A percentile compares a stretch with the other conserved stretches of the same genome.
These are phyloP conservation scores for Oldenlandia corymbosa DNA, from an alignment of 257 asterid genomes.

Conservation along the genomic window DNA sequence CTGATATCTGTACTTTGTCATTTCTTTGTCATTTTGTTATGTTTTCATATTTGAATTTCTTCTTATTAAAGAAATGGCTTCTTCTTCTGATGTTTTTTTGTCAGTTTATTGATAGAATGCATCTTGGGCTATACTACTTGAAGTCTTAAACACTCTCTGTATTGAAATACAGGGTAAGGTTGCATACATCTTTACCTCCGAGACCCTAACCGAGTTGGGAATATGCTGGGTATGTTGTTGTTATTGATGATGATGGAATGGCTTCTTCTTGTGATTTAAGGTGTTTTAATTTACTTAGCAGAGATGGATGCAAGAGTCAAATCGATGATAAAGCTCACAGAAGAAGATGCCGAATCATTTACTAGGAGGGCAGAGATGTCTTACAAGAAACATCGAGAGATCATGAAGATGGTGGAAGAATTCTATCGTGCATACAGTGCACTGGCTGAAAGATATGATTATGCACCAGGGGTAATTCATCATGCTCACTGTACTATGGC, in stretches of 20 bases:
- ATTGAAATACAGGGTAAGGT: too few species aligned
- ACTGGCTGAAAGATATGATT: constrained; percentile 92
- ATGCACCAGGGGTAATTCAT: constrained; percentile 92
- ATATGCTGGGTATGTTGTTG: too few species aligned
- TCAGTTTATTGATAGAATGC: too few species aligned
- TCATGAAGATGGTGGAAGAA: constrained; percentile 90
- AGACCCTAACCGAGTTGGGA: too few species aligned
- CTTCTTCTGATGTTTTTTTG: too few species aligned
- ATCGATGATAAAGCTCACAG: constrained; percentile 89
- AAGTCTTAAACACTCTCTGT: too few species aligned
- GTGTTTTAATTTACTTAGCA: constrained; percentile 22
- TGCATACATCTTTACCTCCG: too few species aligned
- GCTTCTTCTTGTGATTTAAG: constrained; percentile 13
- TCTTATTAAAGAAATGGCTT: background rate
- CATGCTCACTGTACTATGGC: constrained; percentile 91
- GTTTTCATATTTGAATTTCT: background rate
- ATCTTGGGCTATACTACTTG: too few species aligned
- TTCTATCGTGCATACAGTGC: constrained; percentile 95
- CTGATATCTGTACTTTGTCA: too few species aligned
- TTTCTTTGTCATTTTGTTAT: too few species aligned
- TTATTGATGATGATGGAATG: too few species aligned
- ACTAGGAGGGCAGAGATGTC: constrained; percentile 99
- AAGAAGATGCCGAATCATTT: constrained; percentile 96
- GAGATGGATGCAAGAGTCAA: constrained; percentile 93
- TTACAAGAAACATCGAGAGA: constrained; percentile 96